Percentiles rank a stretch among this genome's conserved stretches.
Conservation (phyloP, 306 rosid genomes). For the Hippophae gyantsensis region DNA sequence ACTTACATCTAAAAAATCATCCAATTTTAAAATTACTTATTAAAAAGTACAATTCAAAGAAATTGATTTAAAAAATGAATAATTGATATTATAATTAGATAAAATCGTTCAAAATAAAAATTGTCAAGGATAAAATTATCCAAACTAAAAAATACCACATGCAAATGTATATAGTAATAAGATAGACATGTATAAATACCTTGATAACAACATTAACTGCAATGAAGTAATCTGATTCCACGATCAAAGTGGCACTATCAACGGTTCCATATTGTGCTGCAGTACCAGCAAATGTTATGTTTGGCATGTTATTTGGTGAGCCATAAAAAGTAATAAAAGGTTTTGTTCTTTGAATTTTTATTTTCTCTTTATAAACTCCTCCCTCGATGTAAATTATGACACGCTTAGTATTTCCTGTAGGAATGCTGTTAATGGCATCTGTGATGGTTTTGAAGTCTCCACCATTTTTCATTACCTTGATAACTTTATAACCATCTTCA, state of each 20-base stretch:
- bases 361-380: constrained; percentile 50
- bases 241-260: constrained; percentile 44
- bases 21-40: no score
- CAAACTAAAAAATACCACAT: no score
- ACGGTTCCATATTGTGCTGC: constrained; percentile 41
- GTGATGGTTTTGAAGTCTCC: constrained; percentile 42
- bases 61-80: no score
- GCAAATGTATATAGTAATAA: no score
- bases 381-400: constrained; percentile 40
- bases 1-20: no score
- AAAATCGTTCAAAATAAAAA: no score
- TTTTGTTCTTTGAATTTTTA: constrained; percentile 26
- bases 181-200: constrained; percentile 8
- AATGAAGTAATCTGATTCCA: constrained; percentile 24
- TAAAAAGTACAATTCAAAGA: no score
- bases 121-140: no score
- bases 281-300: constrained; percentile 30
- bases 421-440: constrained; percentile 44
- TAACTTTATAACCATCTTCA: constrained; percentile 19
- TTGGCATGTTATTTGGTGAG: constrained; percentile 23
- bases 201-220: constrained; percentile 31
- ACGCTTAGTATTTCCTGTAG: constrained; percentile 31
- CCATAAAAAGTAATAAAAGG: constrained; percentile 47
- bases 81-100: no score
- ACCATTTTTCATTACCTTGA: constrained; percentile 39